Base-by-base conservation (phyloP, 139 green algal species). In the Astrephomene gubernaculifera region DNA sequence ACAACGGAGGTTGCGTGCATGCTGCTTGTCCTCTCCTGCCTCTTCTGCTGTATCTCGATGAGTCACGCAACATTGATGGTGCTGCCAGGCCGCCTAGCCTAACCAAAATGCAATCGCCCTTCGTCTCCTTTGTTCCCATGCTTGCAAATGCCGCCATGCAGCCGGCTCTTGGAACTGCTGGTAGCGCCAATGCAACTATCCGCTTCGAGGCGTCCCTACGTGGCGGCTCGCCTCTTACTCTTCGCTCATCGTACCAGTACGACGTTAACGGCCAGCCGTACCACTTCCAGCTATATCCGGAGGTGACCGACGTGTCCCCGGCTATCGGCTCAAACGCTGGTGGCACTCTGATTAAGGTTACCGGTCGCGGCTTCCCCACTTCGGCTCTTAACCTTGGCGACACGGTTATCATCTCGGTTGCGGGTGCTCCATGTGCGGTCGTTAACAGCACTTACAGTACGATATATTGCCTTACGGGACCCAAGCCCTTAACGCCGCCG, bases 201-300 rank as follows among this genome's bases (percentile, higher is more conserved):
- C 83, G 82, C 41, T 89, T 91, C 67, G 87, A 87, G 25, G 87
- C 79, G 17, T 61, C 38, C 83, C 44, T 86, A 52, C 79, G 79
- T 19, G 87, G 79, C 45, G 87, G 87, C 71, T 0, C 4, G 31
- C 69, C 83, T 8, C 1, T 4, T 4, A 5, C 49, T 4, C 17
- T 31, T 1, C 21, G 31, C 0, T 10, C 44, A 8, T 73, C 65
- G 27, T 85, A 76, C 8, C 38, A 57, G 53, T 85, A 87, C 39
- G 81, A 86, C 36, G 61, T 60, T 0, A 61, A 71, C 31, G 74
- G 82, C 60, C n/a, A 33, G 29, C 73, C 84, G 36, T 88, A 91
- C 88, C 63, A 83, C 44, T 91, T 91, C 68, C 84, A 89, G 72
- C 72, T 91, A 33, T 84, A 89, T 44, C 31, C 88, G 1, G 80